A percentile compares a stretch with the other conserved stretches of the same genome.
Conservation (phyloP, 345 rosid species). For the Dipteronia dyeriana region DNA sequence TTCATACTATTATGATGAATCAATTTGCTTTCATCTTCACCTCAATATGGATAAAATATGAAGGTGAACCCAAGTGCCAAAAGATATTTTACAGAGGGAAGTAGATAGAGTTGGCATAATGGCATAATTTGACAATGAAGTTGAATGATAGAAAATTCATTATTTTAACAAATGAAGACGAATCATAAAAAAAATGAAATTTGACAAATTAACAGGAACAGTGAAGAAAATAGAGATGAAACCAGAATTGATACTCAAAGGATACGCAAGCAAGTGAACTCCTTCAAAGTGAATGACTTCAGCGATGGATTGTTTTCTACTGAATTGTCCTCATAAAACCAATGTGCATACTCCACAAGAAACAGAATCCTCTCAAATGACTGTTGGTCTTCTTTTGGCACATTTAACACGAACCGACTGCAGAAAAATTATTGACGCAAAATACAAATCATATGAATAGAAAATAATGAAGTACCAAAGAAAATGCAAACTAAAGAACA, state of each 20-base stretch:
- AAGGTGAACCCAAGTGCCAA: background rate
- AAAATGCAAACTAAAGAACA: background rate
- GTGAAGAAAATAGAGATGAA: slow-evolving; percentile 12
- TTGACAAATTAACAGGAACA: slow-evolving; percentile 4
- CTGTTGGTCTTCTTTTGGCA: slow-evolving; percentile 96
- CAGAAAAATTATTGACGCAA: slow-evolving; percentile 16
- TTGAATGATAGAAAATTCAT: slow-evolving; percentile 1
- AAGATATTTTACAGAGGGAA: background rate
- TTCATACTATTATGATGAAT: background rate
- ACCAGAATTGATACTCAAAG: slow-evolving; percentile 26
- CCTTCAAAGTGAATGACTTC: slow-evolving; percentile 84
- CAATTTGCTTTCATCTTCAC: background rate
- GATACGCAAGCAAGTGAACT: slow-evolving; percentile 92
- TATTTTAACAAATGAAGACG: background rate
- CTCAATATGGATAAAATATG: background rate
- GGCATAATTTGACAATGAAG: slow-evolving; percentile 7
- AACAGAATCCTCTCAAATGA: slow-evolving; percentile 96
- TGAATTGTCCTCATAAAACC: slow-evolving; percentile 97
- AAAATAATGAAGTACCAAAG: background rate
- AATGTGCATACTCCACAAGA: slow-evolving; percentile 95
- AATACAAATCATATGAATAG: background rate
- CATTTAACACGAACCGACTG: slow-evolving; percentile 98
- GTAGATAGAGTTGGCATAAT: background rate
- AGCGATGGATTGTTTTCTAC: slow-evolving; percentile 90
- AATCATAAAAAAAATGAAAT: slow-evolving; percentile 8